Percentiles rank a stretch among this genome's conserved stretches.
phyloP scores from a whole-genome alignment of 371 early-diverging fungal genomes.

The Syncephalastrum sp. region DNA sequence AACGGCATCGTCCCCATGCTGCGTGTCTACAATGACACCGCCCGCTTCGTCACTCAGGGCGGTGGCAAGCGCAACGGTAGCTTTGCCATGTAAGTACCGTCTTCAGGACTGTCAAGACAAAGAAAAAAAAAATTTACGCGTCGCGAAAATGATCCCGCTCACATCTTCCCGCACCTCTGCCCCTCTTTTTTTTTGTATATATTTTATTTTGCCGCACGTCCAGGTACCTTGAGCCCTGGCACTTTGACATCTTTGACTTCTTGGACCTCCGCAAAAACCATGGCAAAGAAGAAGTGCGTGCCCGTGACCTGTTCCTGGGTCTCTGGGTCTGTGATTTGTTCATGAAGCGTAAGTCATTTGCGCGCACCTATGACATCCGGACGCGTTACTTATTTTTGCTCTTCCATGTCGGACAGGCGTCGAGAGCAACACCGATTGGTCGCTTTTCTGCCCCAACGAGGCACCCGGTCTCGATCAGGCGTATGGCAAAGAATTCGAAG shows the following conservation, averaged over 20 bases:
- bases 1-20: constrained; percentile 96
- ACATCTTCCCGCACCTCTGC: too few species aligned
- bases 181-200: too few species aligned
- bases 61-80: constrained; percentile 96
- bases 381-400: constrained; percentile 1
- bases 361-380: not conserved
- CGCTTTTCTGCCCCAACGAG: constrained; percentile 92
- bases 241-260: constrained; percentile 93
- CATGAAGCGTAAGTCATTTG: constrained; percentile 73
- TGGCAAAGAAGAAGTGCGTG: constrained; percentile 94
- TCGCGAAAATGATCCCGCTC: too few species aligned
- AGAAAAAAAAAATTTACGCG: not conserved
- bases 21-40: constrained; percentile 93
- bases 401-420: constrained; percentile 40
- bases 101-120: not conserved
- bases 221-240: constrained; percentile 95
- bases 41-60: constrained; percentile 95
- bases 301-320: constrained; percentile 92
- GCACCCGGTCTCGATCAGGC: constrained; percentile 84
- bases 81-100: constrained; percentile 71
- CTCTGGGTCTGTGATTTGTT: constrained; percentile 97
- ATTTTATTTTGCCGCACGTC: too few species aligned
- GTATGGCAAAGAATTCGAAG: constrained; percentile 91
- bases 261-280: constrained; percentile 93
- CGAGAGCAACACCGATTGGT: constrained; percentile 88